Evolutionary conservation across 345 rosid species (phyloP), one percentile per base, ranked within the genome.

Genomic region (Isatis tinctoria): DNA sequence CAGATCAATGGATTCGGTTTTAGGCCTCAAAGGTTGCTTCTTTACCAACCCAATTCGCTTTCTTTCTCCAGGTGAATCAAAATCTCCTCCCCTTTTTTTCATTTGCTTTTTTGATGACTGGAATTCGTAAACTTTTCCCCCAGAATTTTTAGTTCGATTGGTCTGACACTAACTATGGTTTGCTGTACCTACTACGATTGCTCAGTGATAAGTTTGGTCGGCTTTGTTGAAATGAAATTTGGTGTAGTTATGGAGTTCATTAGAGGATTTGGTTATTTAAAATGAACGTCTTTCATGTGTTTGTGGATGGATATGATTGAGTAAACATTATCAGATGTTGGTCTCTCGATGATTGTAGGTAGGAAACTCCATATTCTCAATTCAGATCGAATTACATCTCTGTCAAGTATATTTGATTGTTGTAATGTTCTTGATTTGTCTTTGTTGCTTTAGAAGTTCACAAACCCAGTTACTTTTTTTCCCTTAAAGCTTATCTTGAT

Each of bases 1-100:
- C 72, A 70, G 39, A 61, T 77, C 80, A 71, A 70, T 77, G 80
- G 80, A 8, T 65, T 77, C 8, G 72, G 68, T 77, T 72, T 77
- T 65, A 65, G 62, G n/a, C 76, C 76, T 58, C 17, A 77, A 71
- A 77, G 76, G 45, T 48, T 72, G 41, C 33, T 65, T 40, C 73
- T 77, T 77, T 71, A 30, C 75, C 56, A 58, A 58, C 68, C 76
- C 56, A 39, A 22, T 71, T 71, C 80, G 9, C 71, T 77, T 49
- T 32, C 67, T 40, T 71, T 71, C 73, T 77, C 76, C 13, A 77
- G 76, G 80, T 77, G 33, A 1, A 0, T 36, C 14, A 8, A 24
- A 9, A 16, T 1, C 20, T 14, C 22, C 0, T 36, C 5, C 13
- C 10, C n/a, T n/a, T 32, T 32, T 32, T 5, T 5, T 5, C 8